Evolutionary conservation across 2,329 filamentous ascomycete genomes (phyloP), one percentile per base, ranked within the genome.

Genomic region (Blastomyces parvus): DNA sequence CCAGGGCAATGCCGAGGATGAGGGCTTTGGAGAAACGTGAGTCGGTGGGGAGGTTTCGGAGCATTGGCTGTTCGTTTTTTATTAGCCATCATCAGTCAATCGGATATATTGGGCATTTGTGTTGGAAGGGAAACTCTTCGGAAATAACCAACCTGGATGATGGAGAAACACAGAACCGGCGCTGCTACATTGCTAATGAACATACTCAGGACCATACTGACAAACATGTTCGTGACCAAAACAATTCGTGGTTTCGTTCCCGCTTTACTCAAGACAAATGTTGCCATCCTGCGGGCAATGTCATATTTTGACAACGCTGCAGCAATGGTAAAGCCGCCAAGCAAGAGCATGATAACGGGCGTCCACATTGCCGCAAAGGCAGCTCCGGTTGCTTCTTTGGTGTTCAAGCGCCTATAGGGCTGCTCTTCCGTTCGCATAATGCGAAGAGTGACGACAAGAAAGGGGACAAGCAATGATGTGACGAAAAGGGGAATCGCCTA

Each of bases 301-400:
- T 92, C 94, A 76, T 96, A 96, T 75, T 99, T 99, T 59, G 91
- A 96, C 62, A 99, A 78, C 0, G 94, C 95, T 0, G 94, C 94
- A 11, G 94, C 94, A 62, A 99, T 88, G 1, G 94, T 96, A 72
- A 99, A 99, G 40, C 94, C 94, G 69, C 94, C 94, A 0, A 99
- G 86, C 27, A 99, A 82, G 19, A 99, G 85, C 94, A 99, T 97
- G 69, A 99, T 99, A 62, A 99, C 94, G 0, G 94, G 93, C 3
- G 93, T 97, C 94, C 94, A 99, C 94, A 99, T 99, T 33, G 94
- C 88, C 4, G 91, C 83, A 70, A 99, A 97, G 64, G 97, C 88
- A 70, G 89, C 93, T 36, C 84, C 81, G 0, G 93, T 90, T 0
- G 94, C 92, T 53, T 86, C 83, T 73, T 92, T 92, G 2, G 91